Evolutionary conservation across 2,329 filamentous ascomycete genomes (phyloP).

Genomic region (Didymella exigua): DNA sequence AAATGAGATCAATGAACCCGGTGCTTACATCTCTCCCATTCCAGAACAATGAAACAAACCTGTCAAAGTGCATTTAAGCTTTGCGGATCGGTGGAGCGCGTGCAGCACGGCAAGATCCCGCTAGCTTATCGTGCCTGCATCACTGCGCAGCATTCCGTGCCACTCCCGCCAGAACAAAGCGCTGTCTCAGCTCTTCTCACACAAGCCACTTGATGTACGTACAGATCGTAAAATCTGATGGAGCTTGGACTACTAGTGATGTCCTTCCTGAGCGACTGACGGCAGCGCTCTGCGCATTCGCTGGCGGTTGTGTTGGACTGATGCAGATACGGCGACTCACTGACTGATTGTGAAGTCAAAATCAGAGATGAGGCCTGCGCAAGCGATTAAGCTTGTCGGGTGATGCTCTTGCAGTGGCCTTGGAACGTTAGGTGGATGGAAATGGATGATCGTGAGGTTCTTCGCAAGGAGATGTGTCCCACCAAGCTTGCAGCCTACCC

Average conservation of each 20-base stretch:
- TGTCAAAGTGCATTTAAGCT: slow-evolving; percentile 19
- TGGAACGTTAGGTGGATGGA: neutral
- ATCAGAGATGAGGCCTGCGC: neutral
- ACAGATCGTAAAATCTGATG: no score
- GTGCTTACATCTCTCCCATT: neutral
- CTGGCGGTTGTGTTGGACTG: neutral
- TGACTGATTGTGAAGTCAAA: neutral
- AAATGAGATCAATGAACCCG: neutral
- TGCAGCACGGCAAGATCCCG: slow-evolving; percentile 22
- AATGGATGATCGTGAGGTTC: neutral
- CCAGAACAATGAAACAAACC: slow-evolving; percentile 1
- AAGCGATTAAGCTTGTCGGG: neutral
- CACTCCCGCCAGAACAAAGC: slow-evolving; percentile 11
- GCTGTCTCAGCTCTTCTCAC: slow-evolving; percentile 1
- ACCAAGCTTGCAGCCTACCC: neutral
- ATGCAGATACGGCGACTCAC: neutral
- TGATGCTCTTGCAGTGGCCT: neutral
- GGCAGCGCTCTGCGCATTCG: neutral
- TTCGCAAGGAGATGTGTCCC: neutral
- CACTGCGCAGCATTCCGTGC: slow-evolving; percentile 19
- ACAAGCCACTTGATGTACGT: neutral
- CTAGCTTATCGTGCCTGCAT: slow-evolving; percentile 26
- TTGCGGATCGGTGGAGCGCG: slow-evolving; percentile 20
- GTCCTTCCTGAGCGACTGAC: neutral
- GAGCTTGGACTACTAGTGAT: no score